Base-by-base conservation (phyloP, 75 land plant species). In the Cupressus sempervirens region DNA sequence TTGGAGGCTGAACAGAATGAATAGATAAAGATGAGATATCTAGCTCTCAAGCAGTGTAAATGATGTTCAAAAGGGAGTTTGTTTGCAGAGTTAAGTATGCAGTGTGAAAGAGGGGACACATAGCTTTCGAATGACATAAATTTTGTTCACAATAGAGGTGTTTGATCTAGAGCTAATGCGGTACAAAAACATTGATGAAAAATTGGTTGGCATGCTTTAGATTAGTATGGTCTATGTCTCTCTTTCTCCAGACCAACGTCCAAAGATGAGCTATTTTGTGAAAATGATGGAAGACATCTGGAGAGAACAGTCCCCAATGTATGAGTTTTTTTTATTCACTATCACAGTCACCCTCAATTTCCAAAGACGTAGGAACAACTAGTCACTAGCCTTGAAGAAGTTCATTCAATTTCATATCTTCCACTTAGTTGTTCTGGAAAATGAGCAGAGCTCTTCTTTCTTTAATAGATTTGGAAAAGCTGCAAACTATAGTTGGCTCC, bases 81-180 rank as follows among this genome's bases (percentile, higher is more conserved):
- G 26, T 10, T 62, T 62, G 3, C 26, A 20, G 20, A 1, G 7
- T 62, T 23, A 18, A 62, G 26, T 62, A 16, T 62, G 20, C 26
- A 62, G 23, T 20, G 26, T 62, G 67, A 23, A 62, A 18, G n/a
- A 62, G 67, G 67, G 23, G 67, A 18, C 23, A 7, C 20, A 62
- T 26, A 62, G 26, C 67, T 62, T 16, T 62, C 67, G n/a, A 62
- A 70, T 2, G 73, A 13, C 13, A 30, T 11, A 30, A 3, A 9
- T 70, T 70, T 70, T 70, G 34, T 10, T 70, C 30, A 95, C 97
- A 75, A 93, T 94, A 45, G 97, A 95, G 91, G 97, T 95, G 58
- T 94, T 95, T 65, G 95, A 95, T 83, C 86, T 95, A 85, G 97
- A 95, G 90, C 93, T 95, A 45, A 92, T 95, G 97, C 84, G 96